These are phyloP conservation scores for Castanea sativa DNA, from an alignment of 306 rosid species.

Conservation along the genomic window DNA sequence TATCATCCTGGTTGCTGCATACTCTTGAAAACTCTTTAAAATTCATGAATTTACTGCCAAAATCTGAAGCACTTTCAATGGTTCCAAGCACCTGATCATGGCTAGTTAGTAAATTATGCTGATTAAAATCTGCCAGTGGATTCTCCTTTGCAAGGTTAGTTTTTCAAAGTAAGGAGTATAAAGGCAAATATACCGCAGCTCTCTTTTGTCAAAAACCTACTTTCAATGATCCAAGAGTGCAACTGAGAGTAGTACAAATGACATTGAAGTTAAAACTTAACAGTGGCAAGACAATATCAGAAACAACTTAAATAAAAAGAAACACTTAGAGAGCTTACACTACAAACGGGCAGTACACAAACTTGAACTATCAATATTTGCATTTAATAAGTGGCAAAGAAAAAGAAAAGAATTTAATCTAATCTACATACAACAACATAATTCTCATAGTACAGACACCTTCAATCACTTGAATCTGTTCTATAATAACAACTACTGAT, in stretches of 20 bases:
- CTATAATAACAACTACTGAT: slow-evolving; percentile 11
- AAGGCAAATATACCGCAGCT: no score
- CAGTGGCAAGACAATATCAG: neutral
- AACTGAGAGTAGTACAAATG: neutral
- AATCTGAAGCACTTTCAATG: neutral
- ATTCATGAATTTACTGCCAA: neutral
- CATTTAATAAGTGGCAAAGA: slow-evolving; percentile 23
- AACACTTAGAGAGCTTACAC: neutral
- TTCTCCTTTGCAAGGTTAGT: no score
- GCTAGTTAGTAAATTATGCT: no score
- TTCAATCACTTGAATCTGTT: slow-evolving; percentile 1
- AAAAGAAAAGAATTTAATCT: slow-evolving; percentile 13
- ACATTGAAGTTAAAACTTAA: neutral
- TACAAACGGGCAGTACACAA: slow-evolving; percentile 2
- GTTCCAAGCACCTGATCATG: neutral
- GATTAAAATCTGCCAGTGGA: no score
- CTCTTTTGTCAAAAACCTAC: slow-evolving; percentile 4
- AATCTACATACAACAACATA: slow-evolving; percentile 30
- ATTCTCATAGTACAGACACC: slow-evolving; percentile 25
- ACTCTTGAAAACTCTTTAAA: neutral
- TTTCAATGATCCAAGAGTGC: neutral
- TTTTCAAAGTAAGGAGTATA: no score
- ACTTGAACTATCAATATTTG: slow-evolving; percentile 24
- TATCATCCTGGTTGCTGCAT: neutral
- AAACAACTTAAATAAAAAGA: neutral